phyloP scores from a whole-genome alignment of 176 grass and related monocot species.

The Hyparrhenia diplandra region DNA sequence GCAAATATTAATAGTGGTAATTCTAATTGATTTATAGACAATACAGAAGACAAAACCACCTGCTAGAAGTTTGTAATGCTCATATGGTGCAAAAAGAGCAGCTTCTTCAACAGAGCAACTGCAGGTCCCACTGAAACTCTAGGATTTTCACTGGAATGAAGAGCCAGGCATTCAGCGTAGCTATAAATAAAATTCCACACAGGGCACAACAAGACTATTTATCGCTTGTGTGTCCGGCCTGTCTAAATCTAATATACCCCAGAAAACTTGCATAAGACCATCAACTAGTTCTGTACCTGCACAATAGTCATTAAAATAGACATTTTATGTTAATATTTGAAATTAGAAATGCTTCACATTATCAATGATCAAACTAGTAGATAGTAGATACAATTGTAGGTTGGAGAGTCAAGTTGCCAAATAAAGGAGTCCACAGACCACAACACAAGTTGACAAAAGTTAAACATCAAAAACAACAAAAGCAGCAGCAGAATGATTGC shows the following conservation, averaged over 20 bases:
- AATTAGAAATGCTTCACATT: conserved; percentile 1
- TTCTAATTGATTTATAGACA: background rate
- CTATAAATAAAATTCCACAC: conserved; percentile 95
- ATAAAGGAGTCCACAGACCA: no score
- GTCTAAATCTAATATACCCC: conserved; percentile 87
- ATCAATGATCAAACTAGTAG: background rate
- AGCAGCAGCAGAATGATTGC: background rate
- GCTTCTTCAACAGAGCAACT: conserved; percentile 77
- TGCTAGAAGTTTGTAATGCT: conserved; percentile 98
- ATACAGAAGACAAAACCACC: conserved; percentile 49
- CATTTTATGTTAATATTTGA: background rate
- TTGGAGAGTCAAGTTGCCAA: background rate
- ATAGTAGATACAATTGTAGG: background rate
- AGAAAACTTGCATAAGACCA: conserved; percentile 95
- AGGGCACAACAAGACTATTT: conserved; percentile 93
- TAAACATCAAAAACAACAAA: conserved; percentile 1
- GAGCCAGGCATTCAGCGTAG: conserved; percentile 87
- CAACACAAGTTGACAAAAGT: background rate
- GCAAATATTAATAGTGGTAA: conserved; percentile 5
- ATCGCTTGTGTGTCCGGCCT: conserved; percentile 90
- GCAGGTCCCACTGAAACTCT: conserved; percentile 75
- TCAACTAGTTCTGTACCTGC: conserved; percentile 84
- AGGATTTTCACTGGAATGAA: conserved; percentile 58
- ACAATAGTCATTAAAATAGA: conserved; percentile 26
- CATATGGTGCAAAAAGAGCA: conserved; percentile 98